Evolutionary conservation across 139 green algal species (phyloP), one percentile per base, ranked within the genome.

Genomic region (Yamagishiella unicocca): DNA sequence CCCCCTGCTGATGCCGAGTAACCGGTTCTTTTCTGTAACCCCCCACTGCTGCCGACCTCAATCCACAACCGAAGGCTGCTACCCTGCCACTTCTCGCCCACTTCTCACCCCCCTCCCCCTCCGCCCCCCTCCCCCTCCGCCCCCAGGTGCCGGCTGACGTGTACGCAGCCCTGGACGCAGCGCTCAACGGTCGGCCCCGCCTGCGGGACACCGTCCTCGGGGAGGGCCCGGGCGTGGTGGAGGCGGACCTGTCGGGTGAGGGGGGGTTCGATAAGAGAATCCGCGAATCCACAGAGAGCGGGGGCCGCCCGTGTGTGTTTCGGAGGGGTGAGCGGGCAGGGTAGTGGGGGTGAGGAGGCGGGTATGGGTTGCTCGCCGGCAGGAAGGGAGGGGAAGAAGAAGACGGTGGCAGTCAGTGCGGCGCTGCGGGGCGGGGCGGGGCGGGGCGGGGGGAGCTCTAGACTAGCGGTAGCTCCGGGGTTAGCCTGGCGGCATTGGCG

Each of bases 111-210:
- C 50, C 50, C 50, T 17, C 12, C 50, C 50, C 50, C 50, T 25
- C 50, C 50, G 14, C 50, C 50, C 50, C 50, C 12, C 50, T 17
- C 50, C 31, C 27, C n/a, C 62, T n/a, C 22, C 62, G 29, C 4
- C n/a, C 8, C 2, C 72, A 82, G 74, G 74, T 82, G 29, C 45
- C 74, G 1, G 46, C 45, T 31, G 74, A 82, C 9, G 33, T 83
- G 35, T 83, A 83, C 50, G 24, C 53, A 21, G 76, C 24, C 17
- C 53, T 83, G 35, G 53, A 70, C 33, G 53, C 76, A 21, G 76
- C 76, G 22, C 76, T 83, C 35, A 14, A 24, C 21, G 76, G 76
- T 31, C 53, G 76, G 24, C 33, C 54, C 14, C 76, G 76, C 35
- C n/a, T 67, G 35, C 35, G 76, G 17, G 76, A 83, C 21, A 37